Percentiles rank a stretch among this genome's conserved stretches.
These are phyloP conservation scores for Alternaria novae-zelandiae DNA, from an alignment of 2,329 filamentous ascomycete species.

Conservation along the genomic window DNA sequence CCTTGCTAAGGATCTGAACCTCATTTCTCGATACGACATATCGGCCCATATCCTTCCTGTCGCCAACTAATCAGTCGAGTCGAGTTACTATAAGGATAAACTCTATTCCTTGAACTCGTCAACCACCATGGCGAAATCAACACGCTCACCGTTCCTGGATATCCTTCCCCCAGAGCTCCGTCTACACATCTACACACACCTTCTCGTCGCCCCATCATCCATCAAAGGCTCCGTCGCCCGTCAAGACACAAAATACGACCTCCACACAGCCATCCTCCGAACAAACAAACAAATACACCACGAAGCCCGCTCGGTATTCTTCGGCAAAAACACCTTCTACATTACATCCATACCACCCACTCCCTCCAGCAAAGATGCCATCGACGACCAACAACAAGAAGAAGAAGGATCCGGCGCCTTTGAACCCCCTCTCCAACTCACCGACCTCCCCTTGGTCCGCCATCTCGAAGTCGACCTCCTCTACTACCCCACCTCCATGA, in stretches of 20 bases:
- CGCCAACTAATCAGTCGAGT: neutral
- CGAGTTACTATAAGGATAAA: neutral
- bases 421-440: slow-evolving; percentile 35
- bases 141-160: slow-evolving; percentile 30
- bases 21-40: neutral
- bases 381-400: neutral
- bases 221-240: slow-evolving; percentile 30
- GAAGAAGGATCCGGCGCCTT: slow-evolving; percentile 23
- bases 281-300: slow-evolving; percentile 49
- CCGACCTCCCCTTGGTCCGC: slow-evolving; percentile 28
- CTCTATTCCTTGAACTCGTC: neutral
- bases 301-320: slow-evolving; percentile 51
- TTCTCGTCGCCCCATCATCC: slow-evolving; percentile 27
- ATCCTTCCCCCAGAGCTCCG: slow-evolving; percentile 40
- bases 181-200: slow-evolving; percentile 36
- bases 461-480: slow-evolving; percentile 38
- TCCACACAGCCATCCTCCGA: slow-evolving; percentile 46
- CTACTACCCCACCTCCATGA: slow-evolving; percentile 25
- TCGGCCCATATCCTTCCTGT: neutral
- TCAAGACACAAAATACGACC: slow-evolving; percentile 33
- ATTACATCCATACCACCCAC: slow-evolving; percentile 24
- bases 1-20: slow-evolving; percentile 1
- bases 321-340: slow-evolving; percentile 50
- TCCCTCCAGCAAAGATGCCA: neutral
- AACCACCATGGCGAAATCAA: slow-evolving; percentile 7